Evolutionary conservation across 768 basidiomycete genomes (phyloP).

Genomic region (Mycena haematopus): DNA sequence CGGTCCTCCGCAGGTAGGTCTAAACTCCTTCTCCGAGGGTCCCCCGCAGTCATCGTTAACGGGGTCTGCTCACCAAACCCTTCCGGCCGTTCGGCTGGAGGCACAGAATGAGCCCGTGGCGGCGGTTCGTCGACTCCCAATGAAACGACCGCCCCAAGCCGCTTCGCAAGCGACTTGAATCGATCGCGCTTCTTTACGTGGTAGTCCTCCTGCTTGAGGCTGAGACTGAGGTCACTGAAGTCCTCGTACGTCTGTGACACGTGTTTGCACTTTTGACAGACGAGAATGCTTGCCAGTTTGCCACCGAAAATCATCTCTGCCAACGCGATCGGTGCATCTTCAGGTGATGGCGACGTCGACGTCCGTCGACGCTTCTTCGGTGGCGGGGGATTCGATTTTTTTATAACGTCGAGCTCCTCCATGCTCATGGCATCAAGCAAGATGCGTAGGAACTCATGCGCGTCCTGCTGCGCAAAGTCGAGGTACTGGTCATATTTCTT

Average conservation of each 20-base stretch:
- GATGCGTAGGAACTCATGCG: slow-evolving; percentile 91
- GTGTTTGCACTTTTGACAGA: slow-evolving; percentile 94
- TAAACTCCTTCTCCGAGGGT: slow-evolving; percentile 52
- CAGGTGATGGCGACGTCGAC: slow-evolving; percentile 34
- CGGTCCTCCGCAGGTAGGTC: slow-evolving; percentile 43
- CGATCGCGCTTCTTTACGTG: slow-evolving; percentile 77
- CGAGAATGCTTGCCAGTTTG: slow-evolving; percentile 85
- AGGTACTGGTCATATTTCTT: slow-evolving; percentile 93
- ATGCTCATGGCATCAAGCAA: slow-evolving; percentile 91
- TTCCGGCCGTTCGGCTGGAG: slow-evolving; percentile 41
- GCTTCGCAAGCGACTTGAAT: slow-evolving; percentile 75
- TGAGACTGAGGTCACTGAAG: slow-evolving; percentile 92
- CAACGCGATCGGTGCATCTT: slow-evolving; percentile 68
- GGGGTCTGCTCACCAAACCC: slow-evolving; percentile 35
- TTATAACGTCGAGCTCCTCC: slow-evolving; percentile 94
- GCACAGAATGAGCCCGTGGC: slow-evolving; percentile 66
- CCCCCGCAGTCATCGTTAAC: slow-evolving; percentile 45
- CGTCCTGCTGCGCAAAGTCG: slow-evolving; percentile 95
- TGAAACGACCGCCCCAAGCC: slow-evolving; percentile 50
- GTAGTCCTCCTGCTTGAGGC: slow-evolving; percentile 85
- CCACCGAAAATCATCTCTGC: slow-evolving; percentile 93
- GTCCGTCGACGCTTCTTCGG: slow-evolving; percentile 49
- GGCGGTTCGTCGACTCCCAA: slow-evolving; percentile 32
- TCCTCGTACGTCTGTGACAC: slow-evolving; percentile 93
- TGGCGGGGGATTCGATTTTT: slow-evolving; percentile 64